Base-by-base conservation (phyloP, 208 protist species). In the Trypanosomatidae sp. region DNA sequence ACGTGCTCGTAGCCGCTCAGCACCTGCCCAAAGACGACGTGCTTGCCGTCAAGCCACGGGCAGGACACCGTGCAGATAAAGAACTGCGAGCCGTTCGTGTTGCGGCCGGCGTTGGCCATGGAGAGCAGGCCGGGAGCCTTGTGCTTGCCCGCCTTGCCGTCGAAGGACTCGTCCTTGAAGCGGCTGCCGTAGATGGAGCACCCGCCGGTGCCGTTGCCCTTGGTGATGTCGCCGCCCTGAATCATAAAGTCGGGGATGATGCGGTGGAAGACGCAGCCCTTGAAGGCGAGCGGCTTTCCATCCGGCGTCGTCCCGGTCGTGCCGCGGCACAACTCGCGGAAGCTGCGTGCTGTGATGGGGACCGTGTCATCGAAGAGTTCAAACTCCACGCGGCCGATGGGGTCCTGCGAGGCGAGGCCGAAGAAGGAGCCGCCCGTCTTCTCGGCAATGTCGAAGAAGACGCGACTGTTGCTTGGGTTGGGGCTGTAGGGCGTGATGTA, bases 21-120 rank as follows among this genome's bases (percentile, higher is more conserved):
- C 44, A 99, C 97, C 69, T 95, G 83, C 13, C 98, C 97, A 75
- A 99, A 99, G n/a, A 99, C 97, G 28, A 98, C 96, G 83, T 99
- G 98, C 76, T 98, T 98, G 50, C 92, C 90, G 67, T 99, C 95
- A 36, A 99, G 82, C 92, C 90, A 96, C 55, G 90, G 81, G 71
- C 87, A 94, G 15, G 84, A 68, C 1, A 90, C 86, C 17, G 93
- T 97, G 76, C 90, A 95, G 46, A 98, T 89, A 76, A 97, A 98
- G 80, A 98, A 98, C 88, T 98, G 95, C 28, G 91, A 97, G 52
- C 95, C 95, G 72, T 98, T 98, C n/a, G 93, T 98, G 77, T 96
- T 94, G 30, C 83, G 89, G 19, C 94, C 94, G 17, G 91, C 90
- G 76, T 98, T 98, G 55, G 95, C 95, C 95, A 98, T 98, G 62